Evolutionary conservation across 2,329 filamentous ascomycete species (phyloP), one percentile per base, ranked within the genome.

Genomic region (Penicillium frequentans): DNA sequence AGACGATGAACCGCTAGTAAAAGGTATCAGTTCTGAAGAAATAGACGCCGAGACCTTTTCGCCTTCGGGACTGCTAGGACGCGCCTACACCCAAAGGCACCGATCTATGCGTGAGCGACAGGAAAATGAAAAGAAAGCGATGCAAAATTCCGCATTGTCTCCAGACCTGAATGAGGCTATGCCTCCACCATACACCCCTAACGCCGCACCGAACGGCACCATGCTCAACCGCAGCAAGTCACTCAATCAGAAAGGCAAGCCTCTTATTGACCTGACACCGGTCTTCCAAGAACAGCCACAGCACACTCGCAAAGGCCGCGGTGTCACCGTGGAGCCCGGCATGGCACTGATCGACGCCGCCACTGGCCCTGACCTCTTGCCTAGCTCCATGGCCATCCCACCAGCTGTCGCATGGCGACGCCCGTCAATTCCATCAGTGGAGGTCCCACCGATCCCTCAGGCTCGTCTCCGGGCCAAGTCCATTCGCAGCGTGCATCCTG

Each of bases 221-320:
- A 68, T 71, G 39, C 73, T 81, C 5, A 72, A 74, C 42, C 77
- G 80, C 49, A 77, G 77, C n/a, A 73, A 71, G n/a, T 83, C 82
- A 2, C 63, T 72, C 50, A 70, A 66, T 6, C 69, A 73, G 24
- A 76, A 72, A 64, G 79, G 80, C 3, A 86, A 85, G 59, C 88
- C 89, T 1, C 79, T 92, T 6, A 75, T 92, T 29, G 89, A 90
- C 66, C 79, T 91, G 42, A 86, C 86, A 0, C 85, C 86, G 0
- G 78, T 80, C 49, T 89, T 87, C 67, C 79, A 82, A 49, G 86
- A 89, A 59, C 81, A 86, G 7, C 87, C 87, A 2, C 71, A 73
- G 39, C 70, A 75, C 57, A 59, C 55, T 5, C 66, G 68, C 27
- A 74, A 71, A 52, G 74, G 71, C 4, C 68, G 70, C 48, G 75